Evolutionary conservation across 345 rosid genomes (phyloP).

Genomic region (Populus euphratica): DNA sequence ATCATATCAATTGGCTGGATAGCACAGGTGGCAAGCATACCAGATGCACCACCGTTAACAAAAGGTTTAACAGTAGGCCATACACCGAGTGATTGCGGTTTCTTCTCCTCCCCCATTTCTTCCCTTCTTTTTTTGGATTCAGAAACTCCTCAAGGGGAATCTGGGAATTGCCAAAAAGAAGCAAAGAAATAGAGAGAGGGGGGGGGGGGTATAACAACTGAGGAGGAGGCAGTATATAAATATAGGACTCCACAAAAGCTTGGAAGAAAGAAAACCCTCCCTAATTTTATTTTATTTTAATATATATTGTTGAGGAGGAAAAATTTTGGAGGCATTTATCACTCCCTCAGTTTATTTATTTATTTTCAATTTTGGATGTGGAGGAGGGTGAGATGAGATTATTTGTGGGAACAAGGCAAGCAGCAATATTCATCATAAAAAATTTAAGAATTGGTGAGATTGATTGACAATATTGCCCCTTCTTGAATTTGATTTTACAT

Average conservation of each 20-base stretch:
- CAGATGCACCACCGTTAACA: constrained; percentile 91
- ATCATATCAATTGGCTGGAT: constrained; percentile 97
- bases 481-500: too few relatives aligned
- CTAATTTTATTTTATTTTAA: background rate
- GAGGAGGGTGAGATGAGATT: too few relatives aligned
- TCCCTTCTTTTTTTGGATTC: background rate
- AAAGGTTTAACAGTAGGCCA: constrained; percentile 92
- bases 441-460: background rate
- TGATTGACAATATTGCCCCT: background rate
- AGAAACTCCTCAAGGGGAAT: background rate
- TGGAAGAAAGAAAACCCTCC: background rate
- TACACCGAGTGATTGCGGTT: constrained; percentile 45
- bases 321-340: too few relatives aligned
- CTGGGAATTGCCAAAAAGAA: background rate
- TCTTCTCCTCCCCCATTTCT: constrained; percentile 60
- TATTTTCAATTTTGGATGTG: too few relatives aligned
- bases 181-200: background rate
- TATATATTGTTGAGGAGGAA: too few relatives aligned
- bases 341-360: too few relatives aligned
- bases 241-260: background rate
- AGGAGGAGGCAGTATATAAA: background rate
- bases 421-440: too few relatives aligned
- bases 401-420: too few relatives aligned
- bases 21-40: constrained; percentile 98
- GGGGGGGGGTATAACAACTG: background rate